Base-by-base conservation (phyloP, 805 yeast genomes). In the Candida tallmaniae region DNA sequence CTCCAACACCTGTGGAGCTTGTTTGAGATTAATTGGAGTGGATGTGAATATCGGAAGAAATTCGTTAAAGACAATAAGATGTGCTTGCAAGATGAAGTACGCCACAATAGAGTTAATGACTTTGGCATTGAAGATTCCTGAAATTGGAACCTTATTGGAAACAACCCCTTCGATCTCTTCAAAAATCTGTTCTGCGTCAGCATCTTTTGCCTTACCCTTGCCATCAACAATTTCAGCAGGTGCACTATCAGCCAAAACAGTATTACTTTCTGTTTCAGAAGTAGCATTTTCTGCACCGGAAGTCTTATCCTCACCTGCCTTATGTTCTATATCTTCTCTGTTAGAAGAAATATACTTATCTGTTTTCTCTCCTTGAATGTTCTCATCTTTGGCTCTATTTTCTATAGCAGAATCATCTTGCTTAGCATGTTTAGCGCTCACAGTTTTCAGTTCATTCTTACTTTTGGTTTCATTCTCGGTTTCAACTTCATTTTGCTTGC, bases 31-130 rank as follows among this genome's bases (percentile, higher is more conserved):
- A 6, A 23, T 23, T 9, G 26, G 26, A n/a, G 9, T 10, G 6
- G 26, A 23, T 23, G 26, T 23, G 31, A 60, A 56, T n/a, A 62
- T 60, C 2, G 69, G 68, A 21, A 62, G 44, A 35, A 63, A 63
- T 39, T 63, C 68, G 34, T 41, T 49, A 44, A 55, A 62, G 5
- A 59, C 48, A 17, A 60, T 46, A 18, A 44, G 40, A 43, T 63
- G 68, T 24, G 60, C 48, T 1, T 65, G 50, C 16, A 62, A 42
- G 19, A 62, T 47, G 37, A 62, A 57, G 38, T 60, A 58, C n/a
- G 60, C 61, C 9, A 48, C 25, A 9, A 62, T 51, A 5, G 57
- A 63, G 5, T 53, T 41, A 14, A 59, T 42, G 3, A 62, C 69
- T 4, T 44, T 52, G 1, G 59, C 51, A 2, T 66, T 57, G 37